These are phyloP conservation scores for Tripterygium wilfordii DNA, from an alignment of 177 flowering plant species.

Conservation along the genomic window DNA sequence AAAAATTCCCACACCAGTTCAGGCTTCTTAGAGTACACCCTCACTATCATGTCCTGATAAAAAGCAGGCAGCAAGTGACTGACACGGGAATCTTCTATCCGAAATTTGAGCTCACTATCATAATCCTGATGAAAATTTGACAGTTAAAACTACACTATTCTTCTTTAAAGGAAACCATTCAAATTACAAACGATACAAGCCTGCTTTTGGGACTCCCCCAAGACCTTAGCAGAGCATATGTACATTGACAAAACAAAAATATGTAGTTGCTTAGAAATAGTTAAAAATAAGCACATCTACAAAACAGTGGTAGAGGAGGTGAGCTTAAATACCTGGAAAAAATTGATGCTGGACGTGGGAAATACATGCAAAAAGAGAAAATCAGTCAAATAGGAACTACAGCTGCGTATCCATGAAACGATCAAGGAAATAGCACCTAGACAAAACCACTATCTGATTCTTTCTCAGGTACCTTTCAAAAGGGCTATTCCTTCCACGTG, in stretches of 20 bases:
- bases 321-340: constrained; percentile 91
- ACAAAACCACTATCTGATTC: not conserved
- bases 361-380: constrained; percentile 13
- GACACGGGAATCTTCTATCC: constrained; percentile 54
- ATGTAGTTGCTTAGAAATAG: too few relatives aligned
- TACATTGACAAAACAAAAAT: too few relatives aligned
- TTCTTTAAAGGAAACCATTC: too few relatives aligned
- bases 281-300: too few relatives aligned
- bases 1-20: constrained; percentile 75
- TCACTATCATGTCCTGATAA: constrained; percentile 80
- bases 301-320: too few relatives aligned
- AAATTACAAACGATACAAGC: too few relatives aligned
- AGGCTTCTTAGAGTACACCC: constrained; percentile 93
- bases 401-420: too few relatives aligned
- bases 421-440: too few relatives aligned
- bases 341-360: constrained; percentile 68
- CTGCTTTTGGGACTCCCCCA: too few relatives aligned
- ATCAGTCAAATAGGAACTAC: too few relatives aligned
- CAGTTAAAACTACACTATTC: too few relatives aligned
- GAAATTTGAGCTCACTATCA: constrained; percentile 61
- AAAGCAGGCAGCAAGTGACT: constrained; percentile 84
- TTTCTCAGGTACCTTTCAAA: constrained; percentile 67
- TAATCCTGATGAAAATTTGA: constrained; percentile 61
- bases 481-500: constrained; percentile 83
- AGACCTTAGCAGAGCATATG: too few relatives aligned